A percentile compares a stretch with the other conserved stretches of the same genome.
Conservation (phyloP, 2,329 filamentous ascomycete species). For the Ophiostoma montium region DNA sequence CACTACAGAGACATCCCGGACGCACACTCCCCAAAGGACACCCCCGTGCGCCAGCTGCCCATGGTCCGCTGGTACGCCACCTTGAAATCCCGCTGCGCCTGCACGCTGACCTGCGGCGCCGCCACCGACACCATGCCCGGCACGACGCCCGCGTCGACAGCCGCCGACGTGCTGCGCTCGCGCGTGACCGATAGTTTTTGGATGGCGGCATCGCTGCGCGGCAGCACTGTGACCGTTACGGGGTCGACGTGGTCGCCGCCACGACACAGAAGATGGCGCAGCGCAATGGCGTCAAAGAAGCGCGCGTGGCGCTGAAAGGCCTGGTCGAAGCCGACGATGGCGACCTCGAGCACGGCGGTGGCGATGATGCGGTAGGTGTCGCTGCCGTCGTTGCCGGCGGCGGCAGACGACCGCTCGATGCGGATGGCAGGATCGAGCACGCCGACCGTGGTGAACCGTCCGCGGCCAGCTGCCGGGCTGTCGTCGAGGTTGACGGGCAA, state of each 20-base stretch:
- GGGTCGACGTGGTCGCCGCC: too few relatives aligned
- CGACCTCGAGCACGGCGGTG: conserved; percentile 14
- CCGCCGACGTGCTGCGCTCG: conserved; percentile 8
- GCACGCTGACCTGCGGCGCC: conserved; percentile 13
- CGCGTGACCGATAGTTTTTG: conserved; percentile 12
- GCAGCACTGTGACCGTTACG: conserved; percentile 11
- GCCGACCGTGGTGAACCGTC: conserved; percentile 13
- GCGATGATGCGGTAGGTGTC: conserved; percentile 13
- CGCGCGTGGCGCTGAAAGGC: conserved; percentile 13
- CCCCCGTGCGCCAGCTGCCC: conserved; percentile 15
- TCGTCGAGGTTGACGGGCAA: conserved; percentile 14
- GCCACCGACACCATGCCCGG: conserved; percentile 5
- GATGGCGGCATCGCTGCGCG: conserved; percentile 12
- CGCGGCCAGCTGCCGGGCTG: conserved; percentile 13
- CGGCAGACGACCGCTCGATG: conserved; percentile 11
- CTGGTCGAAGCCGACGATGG: conserved; percentile 12
- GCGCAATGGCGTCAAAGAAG: conserved; percentile 15
- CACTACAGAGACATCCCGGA: too few relatives aligned
- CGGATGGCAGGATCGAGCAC: conserved; percentile 15
- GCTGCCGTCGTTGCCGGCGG: background rate
- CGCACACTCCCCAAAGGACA: conserved; percentile 14
- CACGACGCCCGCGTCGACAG: conserved; percentile 11
- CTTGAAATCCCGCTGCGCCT: conserved; percentile 14
- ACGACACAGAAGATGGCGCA: conserved; percentile 14
- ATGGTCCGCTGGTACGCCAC: conserved; percentile 15